Evolutionary conservation across 2,329 filamentous ascomycete genomes (phyloP).

Genomic region (Elsinoe fawcettii): DNA sequence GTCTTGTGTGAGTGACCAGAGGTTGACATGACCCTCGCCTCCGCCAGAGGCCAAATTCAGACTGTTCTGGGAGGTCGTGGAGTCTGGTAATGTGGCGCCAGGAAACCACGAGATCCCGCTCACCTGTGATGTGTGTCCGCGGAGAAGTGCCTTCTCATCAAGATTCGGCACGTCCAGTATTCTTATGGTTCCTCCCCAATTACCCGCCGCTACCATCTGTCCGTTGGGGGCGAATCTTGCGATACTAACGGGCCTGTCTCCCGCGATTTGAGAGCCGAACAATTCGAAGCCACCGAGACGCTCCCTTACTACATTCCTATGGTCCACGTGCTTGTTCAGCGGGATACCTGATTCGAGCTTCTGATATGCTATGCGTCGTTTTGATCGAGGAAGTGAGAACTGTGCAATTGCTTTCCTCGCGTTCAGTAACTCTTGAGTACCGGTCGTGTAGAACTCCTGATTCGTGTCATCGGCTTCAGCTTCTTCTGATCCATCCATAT

Average conservation of each 20-base stretch:
- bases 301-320: constrained; percentile 83
- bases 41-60: constrained; percentile 88
- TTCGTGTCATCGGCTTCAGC: constrained; percentile 61
- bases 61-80: constrained; percentile 55
- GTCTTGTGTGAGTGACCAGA: constrained; percentile 84
- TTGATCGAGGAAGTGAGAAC: constrained; percentile 77
- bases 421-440: constrained; percentile 63
- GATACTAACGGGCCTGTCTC: constrained; percentile 85
- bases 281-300: constrained; percentile 75
- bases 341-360: constrained; percentile 75
- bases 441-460: constrained; percentile 92
- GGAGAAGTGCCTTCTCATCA: constrained; percentile 64
- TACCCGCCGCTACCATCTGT: constrained; percentile 76
- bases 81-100: constrained; percentile 63
- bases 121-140: constrained; percentile 82
- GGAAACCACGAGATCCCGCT: constrained; percentile 89
- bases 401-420: constrained; percentile 71
- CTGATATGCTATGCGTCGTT: constrained; percentile 67
- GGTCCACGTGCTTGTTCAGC: constrained; percentile 82
- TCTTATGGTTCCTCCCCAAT: constrained; percentile 86
- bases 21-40: constrained; percentile 75
- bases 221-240: constrained; percentile 83
- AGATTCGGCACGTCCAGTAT: constrained; percentile 77
- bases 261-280: constrained; percentile 86
- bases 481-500: constrained; percentile 42